These are phyloP conservation scores for Leptomonas pyrrhocoris DNA, from an alignment of 208 protist species.

Conservation along the genomic window DNA sequence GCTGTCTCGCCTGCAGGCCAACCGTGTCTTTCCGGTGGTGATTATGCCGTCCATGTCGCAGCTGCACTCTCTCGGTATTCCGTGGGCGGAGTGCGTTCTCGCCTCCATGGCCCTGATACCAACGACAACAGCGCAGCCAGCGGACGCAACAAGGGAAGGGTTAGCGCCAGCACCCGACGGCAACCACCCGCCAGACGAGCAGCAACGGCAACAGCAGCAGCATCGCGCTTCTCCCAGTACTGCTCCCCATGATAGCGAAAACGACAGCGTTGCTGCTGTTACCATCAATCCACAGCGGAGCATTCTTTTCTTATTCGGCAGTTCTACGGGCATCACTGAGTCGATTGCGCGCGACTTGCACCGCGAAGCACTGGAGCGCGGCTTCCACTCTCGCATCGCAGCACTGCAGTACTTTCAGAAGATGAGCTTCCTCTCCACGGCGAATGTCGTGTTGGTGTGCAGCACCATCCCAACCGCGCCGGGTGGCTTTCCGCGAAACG, in stretches of 20 bases:
- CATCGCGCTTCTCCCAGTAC: background rate
- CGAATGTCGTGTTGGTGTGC: slow-evolving; percentile 49
- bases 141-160: background rate
- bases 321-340: slow-evolving; percentile 54
- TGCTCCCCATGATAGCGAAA: background rate
- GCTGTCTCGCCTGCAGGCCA: slow-evolving; percentile 48
- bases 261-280: background rate
- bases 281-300: slow-evolving; percentile 12
- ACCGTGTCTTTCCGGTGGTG: slow-evolving; percentile 56
- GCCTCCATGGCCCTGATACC: slow-evolving; percentile 38
- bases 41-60: slow-evolving; percentile 56
- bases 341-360: slow-evolving; percentile 62
- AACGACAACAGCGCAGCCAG: background rate
- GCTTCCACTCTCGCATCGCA: slow-evolving; percentile 47
- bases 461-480: slow-evolving; percentile 56
- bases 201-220: background rate
- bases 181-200: too few species aligned
- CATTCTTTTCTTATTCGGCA: slow-evolving; percentile 67
- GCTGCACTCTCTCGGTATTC: slow-evolving; percentile 49
- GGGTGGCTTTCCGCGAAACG: slow-evolving; percentile 59
- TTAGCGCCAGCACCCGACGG: background rate
- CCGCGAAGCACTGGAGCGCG: slow-evolving; percentile 41
- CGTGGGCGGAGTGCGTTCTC: slow-evolving; percentile 48
- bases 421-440: slow-evolving; percentile 56
- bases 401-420: slow-evolving; percentile 48